Evolutionary conservation across 129 eudicot species (phyloP).

Genomic region (Lactuca saligna): DNA sequence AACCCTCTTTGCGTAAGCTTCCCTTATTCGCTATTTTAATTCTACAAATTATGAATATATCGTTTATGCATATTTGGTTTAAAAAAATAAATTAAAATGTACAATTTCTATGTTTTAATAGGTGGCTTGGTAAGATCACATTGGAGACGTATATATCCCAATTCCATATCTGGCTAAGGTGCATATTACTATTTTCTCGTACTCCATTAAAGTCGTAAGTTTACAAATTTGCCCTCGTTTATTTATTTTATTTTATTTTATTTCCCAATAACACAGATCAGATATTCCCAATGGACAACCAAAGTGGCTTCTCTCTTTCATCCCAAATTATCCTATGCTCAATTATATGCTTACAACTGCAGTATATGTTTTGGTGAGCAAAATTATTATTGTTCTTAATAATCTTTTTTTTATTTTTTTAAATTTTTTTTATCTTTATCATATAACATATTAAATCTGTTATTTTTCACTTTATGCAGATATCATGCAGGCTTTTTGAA

Average conservation of each 20-base stretch:
- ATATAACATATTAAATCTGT: neutral
- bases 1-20: constrained; percentile 47
- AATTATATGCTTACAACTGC: constrained; percentile 89
- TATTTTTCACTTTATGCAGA: constrained; percentile 43
- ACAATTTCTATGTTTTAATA: constrained; percentile 28
- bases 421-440: neutral
- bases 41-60: constrained; percentile 2
- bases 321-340: constrained; percentile 83
- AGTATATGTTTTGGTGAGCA: constrained; percentile 71
- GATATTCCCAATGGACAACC: constrained; percentile 94
- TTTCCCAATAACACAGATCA: constrained; percentile 49
- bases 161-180: constrained; percentile 68
- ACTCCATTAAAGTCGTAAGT: neutral
- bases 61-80: constrained; percentile 8
- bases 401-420: too few relatives aligned
- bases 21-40: constrained; percentile 9
- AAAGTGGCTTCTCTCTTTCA: constrained; percentile 80
- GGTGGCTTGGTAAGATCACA: constrained; percentile 65
- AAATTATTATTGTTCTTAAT: neutral
- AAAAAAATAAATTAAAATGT: neutral
- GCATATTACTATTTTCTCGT: constrained; percentile 10
- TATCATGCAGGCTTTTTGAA: constrained; percentile 78
- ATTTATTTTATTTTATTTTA: too few relatives aligned
- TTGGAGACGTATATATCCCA: constrained; percentile 65
- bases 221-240: too few relatives aligned